Percentiles rank a stretch among this genome's conserved stretches.
phyloP scores from a whole-genome alignment of 2,329 filamentous ascomycete genomes.

The Trichoderma polysporum region DNA sequence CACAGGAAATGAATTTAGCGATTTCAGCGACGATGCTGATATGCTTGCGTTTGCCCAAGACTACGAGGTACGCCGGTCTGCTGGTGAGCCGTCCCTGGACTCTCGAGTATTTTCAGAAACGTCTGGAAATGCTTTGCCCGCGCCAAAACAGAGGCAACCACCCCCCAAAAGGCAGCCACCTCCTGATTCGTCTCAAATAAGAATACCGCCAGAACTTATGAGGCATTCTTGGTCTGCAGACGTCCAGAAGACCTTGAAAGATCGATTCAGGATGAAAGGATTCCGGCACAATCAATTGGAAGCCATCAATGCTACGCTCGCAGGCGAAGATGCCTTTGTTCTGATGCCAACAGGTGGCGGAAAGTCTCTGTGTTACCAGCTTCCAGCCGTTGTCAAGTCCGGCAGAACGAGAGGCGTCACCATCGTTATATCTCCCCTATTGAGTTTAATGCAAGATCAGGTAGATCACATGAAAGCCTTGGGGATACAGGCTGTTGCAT shows the following conservation, averaged over 20 bases:
- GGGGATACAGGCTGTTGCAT: constrained; percentile 73
- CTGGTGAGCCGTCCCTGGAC: constrained; percentile 25
- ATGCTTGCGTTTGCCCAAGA: constrained; percentile 54
- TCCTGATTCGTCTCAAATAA: constrained; percentile 29
- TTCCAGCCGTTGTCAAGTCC: constrained; percentile 79
- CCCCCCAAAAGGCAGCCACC: constrained; percentile 35
- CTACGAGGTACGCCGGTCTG: constrained; percentile 45
- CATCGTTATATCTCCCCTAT: constrained; percentile 87
- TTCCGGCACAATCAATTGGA: constrained; percentile 92
- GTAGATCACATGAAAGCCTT: constrained; percentile 76
- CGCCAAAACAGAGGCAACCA: constrained; percentile 34
- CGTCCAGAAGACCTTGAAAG: constrained; percentile 75
- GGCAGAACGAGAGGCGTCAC: constrained; percentile 85
- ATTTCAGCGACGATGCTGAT: constrained; percentile 51
- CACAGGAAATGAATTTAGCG: constrained; percentile 41
- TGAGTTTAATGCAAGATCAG: constrained; percentile 98
- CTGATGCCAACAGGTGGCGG: constrained; percentile 97
- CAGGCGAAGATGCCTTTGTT: constrained; percentile 87
- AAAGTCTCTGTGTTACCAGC: constrained; percentile 94
- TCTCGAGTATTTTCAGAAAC: constrained; percentile 47
- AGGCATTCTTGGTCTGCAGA: constrained; percentile 80
- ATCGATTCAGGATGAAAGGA: constrained; percentile 78
- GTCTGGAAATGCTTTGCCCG: constrained; percentile 45
- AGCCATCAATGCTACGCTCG: constrained; percentile 90
- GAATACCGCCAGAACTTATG: constrained; percentile 56